Evolutionary conservation across 805 yeast species (phyloP), one percentile per base, ranked within the genome.

Genomic region (Pichia occidentalis): DNA sequence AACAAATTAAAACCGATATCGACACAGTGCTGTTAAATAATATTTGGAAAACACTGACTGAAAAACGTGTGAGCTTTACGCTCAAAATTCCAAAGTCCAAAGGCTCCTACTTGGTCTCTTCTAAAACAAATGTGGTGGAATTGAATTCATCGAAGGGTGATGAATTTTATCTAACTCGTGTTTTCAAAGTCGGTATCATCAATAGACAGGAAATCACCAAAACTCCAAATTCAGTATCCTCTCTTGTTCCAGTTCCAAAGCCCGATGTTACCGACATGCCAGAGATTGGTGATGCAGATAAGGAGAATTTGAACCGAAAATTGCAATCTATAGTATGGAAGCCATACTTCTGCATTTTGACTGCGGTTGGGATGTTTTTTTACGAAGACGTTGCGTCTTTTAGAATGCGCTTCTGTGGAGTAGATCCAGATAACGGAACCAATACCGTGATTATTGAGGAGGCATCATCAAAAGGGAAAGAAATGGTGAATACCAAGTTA

Each of bases 351-450:
- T 73, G 68, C 18, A 52, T 73, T n/a, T 50, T 74, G 32, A 74
- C 80, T 1, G 57, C 71, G 0, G 62, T 69, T 42, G 79, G 79
- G 1, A 45, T 73, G 16, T 56, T 71, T 11, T 54, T 73, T 22
- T 73, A 65, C 51, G 70, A 67, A 28, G 61, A 59, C 32, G 45
- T 62, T 31, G 59, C 61, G 19, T 59, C 53, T 18, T 56, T 67
- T 39, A 56, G 52, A 37, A 54, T 60, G 57, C 46, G 40, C n/a
- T 50, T 49, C 37, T 42, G 47, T 9, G 44, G 48, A 8, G 39
- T 40, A 19, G 30, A 39, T 13, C 28, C 28, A 2, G 19, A 30
- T 2, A 47, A 47, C 24, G 31, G 26, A 9, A 30, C 22, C 2
- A 54, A 52, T 24, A 46, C 47, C 3, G 49, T 58, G 8, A 41